Conservation (phyloP, 2,329 filamentous ascomycete species). For the Fusarium burgessii region DNA sequence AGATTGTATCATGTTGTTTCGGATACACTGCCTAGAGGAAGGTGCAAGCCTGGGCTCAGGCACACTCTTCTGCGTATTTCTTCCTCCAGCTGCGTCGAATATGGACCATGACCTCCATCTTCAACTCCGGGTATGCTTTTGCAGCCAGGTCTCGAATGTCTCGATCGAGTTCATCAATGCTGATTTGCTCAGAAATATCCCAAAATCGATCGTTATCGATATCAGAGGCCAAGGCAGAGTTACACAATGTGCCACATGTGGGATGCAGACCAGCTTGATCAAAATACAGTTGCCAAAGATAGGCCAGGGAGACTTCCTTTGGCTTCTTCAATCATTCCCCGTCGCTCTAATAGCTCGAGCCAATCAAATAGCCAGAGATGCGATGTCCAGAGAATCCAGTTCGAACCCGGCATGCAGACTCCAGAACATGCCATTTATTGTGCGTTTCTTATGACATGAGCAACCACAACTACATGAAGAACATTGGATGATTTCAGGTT, state of each 20-base stretch:
- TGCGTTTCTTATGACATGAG: not conserved
- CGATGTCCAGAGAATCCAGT: too few species aligned
- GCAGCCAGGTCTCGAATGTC: not conserved
- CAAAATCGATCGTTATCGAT: not conserved
- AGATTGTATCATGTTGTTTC: too few species aligned
- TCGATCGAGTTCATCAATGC: not conserved
- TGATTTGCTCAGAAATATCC: not conserved
- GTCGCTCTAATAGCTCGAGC: not conserved
- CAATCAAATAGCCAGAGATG: not conserved
- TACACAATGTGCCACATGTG: rapidly evolving
- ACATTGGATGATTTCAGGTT: not conserved
- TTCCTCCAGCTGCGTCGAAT: not conserved
- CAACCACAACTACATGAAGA: not conserved
- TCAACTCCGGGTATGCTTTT: not conserved
- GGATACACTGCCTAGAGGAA: not conserved
- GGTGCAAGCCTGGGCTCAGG: not conserved
- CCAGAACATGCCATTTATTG: slow-evolving; percentile 7
- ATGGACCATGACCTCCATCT: not conserved
- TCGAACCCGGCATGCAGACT: not conserved
- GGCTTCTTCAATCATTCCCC: rapidly evolving
- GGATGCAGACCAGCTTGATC: not conserved
- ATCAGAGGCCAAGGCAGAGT: rapidly evolving
- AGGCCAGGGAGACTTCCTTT: not conserved
- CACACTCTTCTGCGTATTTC: not conserved
- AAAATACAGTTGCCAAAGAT: not conserved